Percentiles rank a stretch among this genome's conserved stretches.
These are phyloP conservation scores for Backusella luteola DNA, from an alignment of 192 early-diverging fungal genomes.

Conservation along the genomic window DNA sequence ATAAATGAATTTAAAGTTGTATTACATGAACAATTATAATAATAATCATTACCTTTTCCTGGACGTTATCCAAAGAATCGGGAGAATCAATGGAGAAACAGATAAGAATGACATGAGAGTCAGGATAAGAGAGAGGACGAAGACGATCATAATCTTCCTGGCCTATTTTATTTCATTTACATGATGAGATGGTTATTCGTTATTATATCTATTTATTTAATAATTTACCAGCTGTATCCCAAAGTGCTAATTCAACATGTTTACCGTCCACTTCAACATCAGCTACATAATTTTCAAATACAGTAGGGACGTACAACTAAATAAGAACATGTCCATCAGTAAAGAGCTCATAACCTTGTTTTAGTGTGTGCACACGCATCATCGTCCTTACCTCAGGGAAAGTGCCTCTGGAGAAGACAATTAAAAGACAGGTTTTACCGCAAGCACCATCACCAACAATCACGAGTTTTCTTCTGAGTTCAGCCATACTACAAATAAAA, in stretches of 20 bases:
- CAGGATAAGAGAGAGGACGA: slow-evolving; percentile 88
- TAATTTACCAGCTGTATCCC: slow-evolving; percentile 82
- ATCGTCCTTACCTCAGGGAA: slow-evolving; percentile 71
- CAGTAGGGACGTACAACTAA: slow-evolving; percentile 78
- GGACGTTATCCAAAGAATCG: slow-evolving; percentile 79
- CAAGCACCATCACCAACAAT: slow-evolving; percentile 93
- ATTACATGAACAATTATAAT: background rate
- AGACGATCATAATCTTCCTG: slow-evolving; percentile 97
- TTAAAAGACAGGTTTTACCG: slow-evolving; percentile 89
- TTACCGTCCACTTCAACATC: slow-evolving; percentile 86
- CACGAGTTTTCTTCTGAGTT: slow-evolving; percentile 83
- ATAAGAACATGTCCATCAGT: background rate
- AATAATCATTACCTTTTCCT: slow-evolving; percentile 48
- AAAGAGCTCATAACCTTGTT: background rate
- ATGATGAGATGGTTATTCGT: background rate
- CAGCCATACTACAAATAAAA: slow-evolving; percentile 35
- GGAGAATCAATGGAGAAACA: slow-evolving; percentile 87
- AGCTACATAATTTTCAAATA: slow-evolving; percentile 92
- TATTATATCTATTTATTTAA: background rate
- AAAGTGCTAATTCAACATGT: slow-evolving; percentile 86
- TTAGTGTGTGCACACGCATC: background rate
- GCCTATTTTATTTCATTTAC: slow-evolving; percentile 38
- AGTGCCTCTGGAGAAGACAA: slow-evolving; percentile 77
- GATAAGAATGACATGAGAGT: slow-evolving; percentile 89
- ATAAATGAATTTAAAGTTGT: background rate